Conservation (phyloP, 2,329 filamentous ascomycete genomes). For the Aureobasidium sp. region DNA sequence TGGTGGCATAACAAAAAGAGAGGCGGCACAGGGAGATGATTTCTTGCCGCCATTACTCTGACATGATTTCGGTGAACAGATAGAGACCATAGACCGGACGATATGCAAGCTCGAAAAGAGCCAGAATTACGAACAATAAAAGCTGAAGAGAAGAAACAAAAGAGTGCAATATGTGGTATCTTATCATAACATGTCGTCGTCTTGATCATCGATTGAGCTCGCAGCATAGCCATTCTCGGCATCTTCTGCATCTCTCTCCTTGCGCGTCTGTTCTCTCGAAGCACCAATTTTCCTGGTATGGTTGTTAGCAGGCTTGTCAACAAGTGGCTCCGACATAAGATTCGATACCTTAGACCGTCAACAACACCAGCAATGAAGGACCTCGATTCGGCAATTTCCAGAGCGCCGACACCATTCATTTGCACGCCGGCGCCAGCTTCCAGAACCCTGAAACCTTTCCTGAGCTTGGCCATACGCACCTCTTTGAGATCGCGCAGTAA, state of each 20-base stretch:
- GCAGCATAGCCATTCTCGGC: conserved; percentile 47
- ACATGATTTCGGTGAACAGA: background rate
- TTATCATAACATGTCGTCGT: conserved; percentile 47
- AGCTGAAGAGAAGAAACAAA: background rate
- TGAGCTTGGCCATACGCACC: conserved; percentile 82
- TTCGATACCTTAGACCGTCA: conserved; percentile 61
- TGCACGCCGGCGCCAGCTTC: conserved; percentile 67
- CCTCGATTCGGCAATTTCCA: conserved; percentile 85
- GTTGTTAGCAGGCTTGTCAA: conserved; percentile 14
- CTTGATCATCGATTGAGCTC: conserved; percentile 40
- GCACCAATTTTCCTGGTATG: conserved; percentile 64
- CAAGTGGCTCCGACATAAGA: background rate
- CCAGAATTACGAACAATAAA: background rate
- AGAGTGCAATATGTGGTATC: conserved; percentile 4
- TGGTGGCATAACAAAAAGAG: background rate
- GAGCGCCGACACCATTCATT: conserved; percentile 75
- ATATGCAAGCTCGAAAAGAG: background rate
- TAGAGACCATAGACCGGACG: conserved; percentile 8
- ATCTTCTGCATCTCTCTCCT: conserved; percentile 69
- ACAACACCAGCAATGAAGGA: conserved; percentile 80
- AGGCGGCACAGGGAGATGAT: background rate
- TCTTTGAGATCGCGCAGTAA: conserved; percentile 77
- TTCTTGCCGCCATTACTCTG: background rate
- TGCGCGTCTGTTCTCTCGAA: conserved; percentile 67
- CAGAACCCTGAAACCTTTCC: conserved; percentile 64